Percentiles rank a stretch among this genome's conserved stretches.
phyloP scores from a whole-genome alignment of 345 rosid genomes.

The Excoecaria cochinchinensis region DNA sequence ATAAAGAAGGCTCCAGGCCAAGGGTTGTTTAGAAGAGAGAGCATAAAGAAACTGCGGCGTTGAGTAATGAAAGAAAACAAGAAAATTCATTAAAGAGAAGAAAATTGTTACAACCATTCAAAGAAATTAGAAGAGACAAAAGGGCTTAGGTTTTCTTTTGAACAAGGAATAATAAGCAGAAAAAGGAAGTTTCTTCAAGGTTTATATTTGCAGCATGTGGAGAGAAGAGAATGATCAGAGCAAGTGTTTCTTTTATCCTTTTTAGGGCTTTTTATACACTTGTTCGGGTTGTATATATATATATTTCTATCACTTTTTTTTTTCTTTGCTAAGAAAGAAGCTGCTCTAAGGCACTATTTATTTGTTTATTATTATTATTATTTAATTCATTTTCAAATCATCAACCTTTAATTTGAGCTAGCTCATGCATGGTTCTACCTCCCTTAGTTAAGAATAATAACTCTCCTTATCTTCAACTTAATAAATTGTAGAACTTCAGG shows the following conservation, averaged over 20 bases:
- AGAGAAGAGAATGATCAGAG: not conserved
- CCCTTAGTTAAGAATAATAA: too few relatives aligned
- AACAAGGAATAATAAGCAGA: not conserved
- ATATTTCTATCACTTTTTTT: not conserved
- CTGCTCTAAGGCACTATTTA: too few relatives aligned
- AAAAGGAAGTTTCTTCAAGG: not conserved
- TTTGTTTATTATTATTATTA: too few relatives aligned
- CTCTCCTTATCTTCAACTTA: too few relatives aligned
- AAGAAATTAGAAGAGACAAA: conserved; percentile 8
- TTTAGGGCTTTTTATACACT: not conserved
- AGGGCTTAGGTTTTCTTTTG: not conserved
- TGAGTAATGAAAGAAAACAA: not conserved
- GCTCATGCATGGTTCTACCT: too few relatives aligned
- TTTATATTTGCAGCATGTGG: not conserved
- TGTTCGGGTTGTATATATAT: not conserved
- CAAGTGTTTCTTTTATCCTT: not conserved
- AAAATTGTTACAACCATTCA: conserved; percentile 22
- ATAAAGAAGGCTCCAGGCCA: conserved; percentile 1
- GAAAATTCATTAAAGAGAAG: conserved; percentile 4
- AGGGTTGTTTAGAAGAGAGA: conserved; percentile 5
- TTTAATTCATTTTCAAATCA: too few relatives aligned
- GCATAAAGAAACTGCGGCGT: not conserved
- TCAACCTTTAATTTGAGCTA: too few relatives aligned
- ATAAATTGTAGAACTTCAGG: too few relatives aligned
- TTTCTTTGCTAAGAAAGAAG: not conserved